A percentile compares a stretch with the other conserved stretches of the same genome.
These are phyloP conservation scores for Gloeopeniophorella convolvens DNA, from an alignment of 768 basidiomycete genomes.

Conservation along the genomic window DNA sequence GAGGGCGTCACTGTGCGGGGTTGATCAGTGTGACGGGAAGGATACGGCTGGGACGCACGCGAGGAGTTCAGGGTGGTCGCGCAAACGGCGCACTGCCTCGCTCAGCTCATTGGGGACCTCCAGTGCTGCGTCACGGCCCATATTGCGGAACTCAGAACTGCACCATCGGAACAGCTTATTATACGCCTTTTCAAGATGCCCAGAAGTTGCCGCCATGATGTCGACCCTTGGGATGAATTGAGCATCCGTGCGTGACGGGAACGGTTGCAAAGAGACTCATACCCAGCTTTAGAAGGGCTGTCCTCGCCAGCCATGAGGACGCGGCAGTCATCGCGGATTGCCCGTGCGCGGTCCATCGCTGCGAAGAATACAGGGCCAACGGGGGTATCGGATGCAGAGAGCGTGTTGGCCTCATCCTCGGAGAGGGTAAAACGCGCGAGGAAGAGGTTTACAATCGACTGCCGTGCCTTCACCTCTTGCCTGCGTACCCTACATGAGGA, in stretches of 20 bases:
- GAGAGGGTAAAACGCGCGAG: constrained; percentile 80
- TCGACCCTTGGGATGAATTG: constrained; percentile 53
- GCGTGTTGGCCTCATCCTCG: constrained; percentile 61
- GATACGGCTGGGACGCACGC: constrained; percentile 39
- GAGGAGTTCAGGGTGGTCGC: constrained; percentile 70
- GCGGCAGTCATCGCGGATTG: constrained; percentile 77
- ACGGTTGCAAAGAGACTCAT: constrained; percentile 21
- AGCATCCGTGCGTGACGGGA: background rate
- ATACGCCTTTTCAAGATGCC: constrained; percentile 82
- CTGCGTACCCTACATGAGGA: constrained; percentile 32
- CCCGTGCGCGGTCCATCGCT: constrained; percentile 81
- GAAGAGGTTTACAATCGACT: constrained; percentile 73
- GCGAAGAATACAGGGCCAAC: constrained; percentile 71
- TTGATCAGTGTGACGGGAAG: constrained; percentile 22
- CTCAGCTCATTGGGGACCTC: constrained; percentile 61
- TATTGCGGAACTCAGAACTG: constrained; percentile 75
- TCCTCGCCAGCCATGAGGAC: constrained; percentile 84
- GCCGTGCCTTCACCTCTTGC: constrained; percentile 61
- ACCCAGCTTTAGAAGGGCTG: constrained; percentile 74
- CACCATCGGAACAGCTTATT: constrained; percentile 86
- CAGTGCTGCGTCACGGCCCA: constrained; percentile 65
- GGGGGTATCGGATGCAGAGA: constrained; percentile 74
- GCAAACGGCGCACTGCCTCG: constrained; percentile 69
- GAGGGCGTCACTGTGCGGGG: constrained; percentile 59
- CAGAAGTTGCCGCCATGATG: constrained; percentile 78